Percentiles rank a stretch among this genome's conserved stretches.
These are phyloP conservation scores for Euphorbia pulcherrima DNA, from an alignment of 345 rosid genomes.

Conservation along the genomic window DNA sequence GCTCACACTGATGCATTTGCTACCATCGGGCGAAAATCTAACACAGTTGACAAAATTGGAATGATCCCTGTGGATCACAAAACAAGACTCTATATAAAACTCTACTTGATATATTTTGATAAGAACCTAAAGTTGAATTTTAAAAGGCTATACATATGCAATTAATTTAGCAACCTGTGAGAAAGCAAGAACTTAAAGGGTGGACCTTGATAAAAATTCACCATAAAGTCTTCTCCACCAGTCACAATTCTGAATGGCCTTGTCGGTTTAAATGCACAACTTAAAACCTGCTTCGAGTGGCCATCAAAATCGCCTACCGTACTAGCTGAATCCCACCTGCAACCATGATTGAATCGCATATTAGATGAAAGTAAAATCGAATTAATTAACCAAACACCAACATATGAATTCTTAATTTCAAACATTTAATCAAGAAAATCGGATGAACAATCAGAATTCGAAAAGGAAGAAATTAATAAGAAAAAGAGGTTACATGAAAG, in stretches of 20 bases:
- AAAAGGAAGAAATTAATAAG: not conserved
- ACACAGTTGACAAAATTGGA: slow-evolving; percentile 91
- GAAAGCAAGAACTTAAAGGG: slow-evolving; percentile 90
- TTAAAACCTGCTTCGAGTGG: slow-evolving; percentile 78
- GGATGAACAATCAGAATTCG: not conserved
- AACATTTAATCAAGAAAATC: not conserved
- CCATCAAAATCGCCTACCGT: slow-evolving; percentile 94
- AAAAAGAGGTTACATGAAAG: slow-evolving; percentile 4
- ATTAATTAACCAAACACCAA: no score
- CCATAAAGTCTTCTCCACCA: slow-evolving; percentile 87
- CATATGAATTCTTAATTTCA: not conserved
- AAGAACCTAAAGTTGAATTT: not conserved
- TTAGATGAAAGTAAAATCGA: not conserved
- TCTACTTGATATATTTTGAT: not conserved
- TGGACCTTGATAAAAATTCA: slow-evolving; percentile 92
- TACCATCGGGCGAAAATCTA: slow-evolving; percentile 93
- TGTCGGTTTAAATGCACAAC: slow-evolving; percentile 85
- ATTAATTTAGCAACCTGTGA: slow-evolving; percentile 43
- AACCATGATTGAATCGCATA: not conserved
- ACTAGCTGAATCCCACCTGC: slow-evolving; percentile 93
- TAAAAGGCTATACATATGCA: not conserved
- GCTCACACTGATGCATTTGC: slow-evolving; percentile 77
- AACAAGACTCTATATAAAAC: slow-evolving; percentile 20
- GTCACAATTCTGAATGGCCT: slow-evolving; percentile 85
- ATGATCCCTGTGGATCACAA: slow-evolving; percentile 59